Evolutionary conservation across 225 moss, liverwort and hornwort species (phyloP).

Genomic region (Polytrichum commune): DNA sequence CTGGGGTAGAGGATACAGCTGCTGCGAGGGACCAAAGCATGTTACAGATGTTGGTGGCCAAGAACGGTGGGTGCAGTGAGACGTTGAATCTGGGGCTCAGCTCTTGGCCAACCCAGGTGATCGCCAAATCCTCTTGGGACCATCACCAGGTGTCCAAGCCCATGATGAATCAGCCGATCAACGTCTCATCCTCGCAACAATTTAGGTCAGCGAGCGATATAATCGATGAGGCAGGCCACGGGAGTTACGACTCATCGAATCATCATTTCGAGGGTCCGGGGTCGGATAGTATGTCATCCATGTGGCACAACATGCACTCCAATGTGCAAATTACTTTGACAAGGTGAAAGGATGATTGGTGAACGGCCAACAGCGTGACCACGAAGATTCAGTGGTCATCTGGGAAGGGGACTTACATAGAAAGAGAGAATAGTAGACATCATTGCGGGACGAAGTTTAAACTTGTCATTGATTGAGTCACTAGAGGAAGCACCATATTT

Average conservation of each 20-base stretch:
- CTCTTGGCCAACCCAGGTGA: conserved; percentile 11
- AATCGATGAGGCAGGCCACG: conserved; percentile 30
- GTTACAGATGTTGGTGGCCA: too few species aligned
- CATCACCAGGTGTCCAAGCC: conserved; percentile 11
- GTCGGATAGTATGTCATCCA: conserved; percentile 33
- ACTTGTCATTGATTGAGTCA: conserved; percentile 15
- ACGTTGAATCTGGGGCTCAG: conserved; percentile 37
- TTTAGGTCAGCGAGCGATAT: conserved; percentile 31
- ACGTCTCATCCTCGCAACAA: conserved; percentile 45
- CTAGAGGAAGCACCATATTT: conserved; percentile 15
- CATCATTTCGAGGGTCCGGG: conserved; percentile 36
- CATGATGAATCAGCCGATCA: conserved; percentile 6
- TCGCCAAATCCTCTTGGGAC: conserved; percentile 22
- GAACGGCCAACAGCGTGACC: too few species aligned
- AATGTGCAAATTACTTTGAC: too few species aligned
- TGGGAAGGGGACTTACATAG: too few species aligned
- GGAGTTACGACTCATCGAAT: conserved; percentile 38
- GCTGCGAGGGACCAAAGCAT: too few species aligned
- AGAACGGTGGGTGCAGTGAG: conserved; percentile 4
- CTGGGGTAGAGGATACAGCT: too few species aligned
- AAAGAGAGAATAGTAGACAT: too few species aligned
- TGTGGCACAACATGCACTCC: conserved; percentile 40
- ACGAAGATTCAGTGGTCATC: too few species aligned
- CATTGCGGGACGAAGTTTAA: too few species aligned
- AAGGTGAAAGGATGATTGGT: too few species aligned